phyloP scores from a whole-genome alignment of 257 asterid species.

The Solanum paucissectum region DNA sequence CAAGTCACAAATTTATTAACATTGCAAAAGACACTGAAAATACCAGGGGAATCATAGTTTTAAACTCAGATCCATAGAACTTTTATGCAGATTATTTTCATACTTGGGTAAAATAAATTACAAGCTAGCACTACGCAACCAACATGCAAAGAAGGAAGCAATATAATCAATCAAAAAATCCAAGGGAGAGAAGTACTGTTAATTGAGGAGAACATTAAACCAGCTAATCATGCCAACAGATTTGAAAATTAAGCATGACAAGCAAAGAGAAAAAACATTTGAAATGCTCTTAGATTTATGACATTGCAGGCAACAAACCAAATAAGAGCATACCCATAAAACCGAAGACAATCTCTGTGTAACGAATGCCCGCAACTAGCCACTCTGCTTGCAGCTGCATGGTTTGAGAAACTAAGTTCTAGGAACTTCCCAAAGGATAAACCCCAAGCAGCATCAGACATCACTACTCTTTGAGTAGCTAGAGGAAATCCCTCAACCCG shows the following conservation, averaged over 20 bases:
- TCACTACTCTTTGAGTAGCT: constrained; percentile 81
- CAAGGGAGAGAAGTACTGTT: not conserved
- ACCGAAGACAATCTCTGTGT: constrained; percentile 95
- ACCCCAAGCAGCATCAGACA: constrained; percentile 99
- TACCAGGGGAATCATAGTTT: not conserved
- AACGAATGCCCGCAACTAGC: constrained; percentile 99
- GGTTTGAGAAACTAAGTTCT: constrained; percentile 96
- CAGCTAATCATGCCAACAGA: not conserved
- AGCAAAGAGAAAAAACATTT: not conserved
- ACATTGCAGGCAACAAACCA: not conserved
- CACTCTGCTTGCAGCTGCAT: constrained; percentile 99
- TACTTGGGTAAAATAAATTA: not conserved
- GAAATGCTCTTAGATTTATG: not conserved
- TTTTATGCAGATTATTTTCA: not conserved
- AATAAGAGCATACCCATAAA: constrained; percentile 65
- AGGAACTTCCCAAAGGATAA: constrained; percentile 93
- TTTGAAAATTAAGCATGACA: not conserved
- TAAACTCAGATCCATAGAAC: not conserved
- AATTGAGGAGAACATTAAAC: not conserved
- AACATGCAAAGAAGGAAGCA: not conserved
- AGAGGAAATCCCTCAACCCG: constrained; percentile 79
- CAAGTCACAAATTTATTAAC: not conserved
- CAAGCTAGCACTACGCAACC: not conserved
- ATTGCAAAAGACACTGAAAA: not conserved
- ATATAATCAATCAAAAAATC: not conserved